Percentiles rank a stretch among this genome's conserved stretches.
phyloP scores from a whole-genome alignment of 2,329 filamentous ascomycete genomes.

The Cladorrhinum sp. region DNA sequence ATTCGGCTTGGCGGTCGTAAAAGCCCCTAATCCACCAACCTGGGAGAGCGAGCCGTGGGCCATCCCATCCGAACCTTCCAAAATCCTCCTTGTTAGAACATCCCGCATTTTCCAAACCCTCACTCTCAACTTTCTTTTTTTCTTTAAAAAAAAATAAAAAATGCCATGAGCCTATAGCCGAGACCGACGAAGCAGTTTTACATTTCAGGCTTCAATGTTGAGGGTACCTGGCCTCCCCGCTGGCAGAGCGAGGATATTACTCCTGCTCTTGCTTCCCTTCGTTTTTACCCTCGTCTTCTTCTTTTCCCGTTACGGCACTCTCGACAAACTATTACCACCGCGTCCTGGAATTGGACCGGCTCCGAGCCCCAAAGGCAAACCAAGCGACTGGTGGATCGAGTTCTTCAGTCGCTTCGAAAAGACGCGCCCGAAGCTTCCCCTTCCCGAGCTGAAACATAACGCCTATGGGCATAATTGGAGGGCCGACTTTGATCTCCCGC shows the following conservation, averaged over 20 bases:
- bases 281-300: not conserved
- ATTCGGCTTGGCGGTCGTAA: too few species aligned
- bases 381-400: slow-evolving; percentile 18
- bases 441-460: not conserved
- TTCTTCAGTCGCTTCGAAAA: slow-evolving; percentile 19
- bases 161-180: not conserved
- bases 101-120: not conserved
- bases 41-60: too few species aligned
- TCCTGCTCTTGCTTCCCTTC: not conserved
- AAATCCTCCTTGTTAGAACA: not conserved
- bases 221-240: not conserved
- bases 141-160: not conserved
- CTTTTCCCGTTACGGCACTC: not conserved
- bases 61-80: too few species aligned
- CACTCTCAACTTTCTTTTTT: not conserved
- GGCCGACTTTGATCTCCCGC: slow-evolving; percentile 3
- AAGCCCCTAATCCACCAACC: too few species aligned
- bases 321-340: not conserved
- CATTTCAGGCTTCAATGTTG: too few species aligned
- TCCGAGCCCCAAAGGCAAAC: not conserved
- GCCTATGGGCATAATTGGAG: not conserved
- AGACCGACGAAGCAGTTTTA: too few species aligned
- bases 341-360: too few species aligned
- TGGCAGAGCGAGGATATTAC: not conserved
- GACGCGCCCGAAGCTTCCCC: slow-evolving; percentile 4